A percentile compares a stretch with the other conserved stretches of the same genome.
Conservation (phyloP, 2,329 filamentous ascomycete genomes). For the Cladosporium oxysporum region DNA sequence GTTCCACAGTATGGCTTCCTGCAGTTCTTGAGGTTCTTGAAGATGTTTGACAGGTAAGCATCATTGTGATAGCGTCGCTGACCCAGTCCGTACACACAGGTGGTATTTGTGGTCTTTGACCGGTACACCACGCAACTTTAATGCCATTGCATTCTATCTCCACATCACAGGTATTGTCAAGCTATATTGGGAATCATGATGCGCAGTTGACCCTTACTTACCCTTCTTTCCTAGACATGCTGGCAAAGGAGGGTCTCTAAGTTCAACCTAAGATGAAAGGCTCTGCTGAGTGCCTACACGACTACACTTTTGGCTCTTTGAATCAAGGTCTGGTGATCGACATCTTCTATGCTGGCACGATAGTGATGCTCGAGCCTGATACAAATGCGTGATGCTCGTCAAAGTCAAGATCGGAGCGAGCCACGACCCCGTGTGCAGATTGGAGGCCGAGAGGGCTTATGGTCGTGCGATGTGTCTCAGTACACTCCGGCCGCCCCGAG, state of each 20-base stretch:
- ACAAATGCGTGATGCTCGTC: not conserved
- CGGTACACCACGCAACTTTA: constrained; percentile 58
- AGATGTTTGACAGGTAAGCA: not conserved
- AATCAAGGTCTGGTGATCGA: not conserved
- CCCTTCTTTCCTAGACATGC: constrained; percentile 38
- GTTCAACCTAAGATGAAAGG: not conserved
- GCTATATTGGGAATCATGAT: not conserved
- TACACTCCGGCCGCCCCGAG: not conserved
- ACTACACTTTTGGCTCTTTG: not conserved
- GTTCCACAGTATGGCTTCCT: not conserved
- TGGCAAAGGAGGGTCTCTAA: constrained; percentile 43
- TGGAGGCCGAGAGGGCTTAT: not conserved
- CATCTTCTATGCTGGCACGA: not conserved
- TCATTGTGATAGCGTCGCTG: not conserved
- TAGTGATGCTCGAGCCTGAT: not conserved
- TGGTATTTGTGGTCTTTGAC: constrained; percentile 60
- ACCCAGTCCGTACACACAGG: constrained; percentile 29
- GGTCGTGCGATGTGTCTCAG: not conserved
- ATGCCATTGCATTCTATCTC: constrained; percentile 65
- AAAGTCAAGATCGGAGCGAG: not conserved
- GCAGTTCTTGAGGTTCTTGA: not conserved
- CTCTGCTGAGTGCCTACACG: not conserved
- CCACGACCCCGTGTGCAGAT: not conserved
- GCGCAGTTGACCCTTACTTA: not conserved
- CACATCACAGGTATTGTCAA: constrained; percentile 60